Percentiles rank a stretch among this genome's conserved stretches.
These are phyloP conservation scores for Naumovozyma dairenensis DNA, from an alignment of 805 yeast genomes.

Conservation along the genomic window DNA sequence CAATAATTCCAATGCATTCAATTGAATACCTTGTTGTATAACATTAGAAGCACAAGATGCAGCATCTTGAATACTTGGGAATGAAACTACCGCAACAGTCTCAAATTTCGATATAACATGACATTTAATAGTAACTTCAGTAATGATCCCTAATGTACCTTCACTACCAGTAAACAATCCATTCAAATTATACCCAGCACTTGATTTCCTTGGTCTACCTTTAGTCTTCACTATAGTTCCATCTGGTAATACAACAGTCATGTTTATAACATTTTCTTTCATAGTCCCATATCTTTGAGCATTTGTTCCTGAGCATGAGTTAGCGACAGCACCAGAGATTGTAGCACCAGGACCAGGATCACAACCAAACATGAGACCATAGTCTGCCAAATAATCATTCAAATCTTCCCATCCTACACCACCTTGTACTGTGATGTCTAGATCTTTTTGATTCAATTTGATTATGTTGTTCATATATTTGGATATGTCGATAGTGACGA, in stretches of 20 bases:
- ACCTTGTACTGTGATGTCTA: slow-evolving; percentile 67
- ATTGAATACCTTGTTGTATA: slow-evolving; percentile 50
- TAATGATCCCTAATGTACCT: slow-evolving; percentile 70
- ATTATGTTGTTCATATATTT: slow-evolving; percentile 47
- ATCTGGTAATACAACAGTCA: slow-evolving; percentile 72
- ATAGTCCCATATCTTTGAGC: slow-evolving; percentile 75
- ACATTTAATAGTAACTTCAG: slow-evolving; percentile 64
- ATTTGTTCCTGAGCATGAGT: slow-evolving; percentile 73
- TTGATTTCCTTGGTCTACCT: slow-evolving; percentile 66
- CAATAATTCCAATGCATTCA: slow-evolving; percentile 67
- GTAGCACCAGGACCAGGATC: slow-evolving; percentile 77
- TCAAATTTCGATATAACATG: slow-evolving; percentile 58
- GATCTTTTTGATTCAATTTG: slow-evolving; percentile 48
- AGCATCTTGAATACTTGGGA: slow-evolving; percentile 60
- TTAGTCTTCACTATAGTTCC: slow-evolving; percentile 69
- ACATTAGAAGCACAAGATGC: slow-evolving; percentile 57
- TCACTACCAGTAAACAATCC: slow-evolving; percentile 70
- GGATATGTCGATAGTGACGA: slow-evolving; percentile 50
- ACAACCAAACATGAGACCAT: slow-evolving; percentile 58
- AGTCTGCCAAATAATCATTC: slow-evolving; percentile 39
- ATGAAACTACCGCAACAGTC: slow-evolving; percentile 58
- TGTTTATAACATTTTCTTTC: slow-evolving; percentile 57
- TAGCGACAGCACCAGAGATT: slow-evolving; percentile 70
- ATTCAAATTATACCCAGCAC: slow-evolving; percentile 73
- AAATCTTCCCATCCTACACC: slow-evolving; percentile 75